Percentiles rank a stretch among this genome's conserved stretches.
Conservation (phyloP, 2,329 filamentous ascomycete species). For the Thelonectria rubi region DNA sequence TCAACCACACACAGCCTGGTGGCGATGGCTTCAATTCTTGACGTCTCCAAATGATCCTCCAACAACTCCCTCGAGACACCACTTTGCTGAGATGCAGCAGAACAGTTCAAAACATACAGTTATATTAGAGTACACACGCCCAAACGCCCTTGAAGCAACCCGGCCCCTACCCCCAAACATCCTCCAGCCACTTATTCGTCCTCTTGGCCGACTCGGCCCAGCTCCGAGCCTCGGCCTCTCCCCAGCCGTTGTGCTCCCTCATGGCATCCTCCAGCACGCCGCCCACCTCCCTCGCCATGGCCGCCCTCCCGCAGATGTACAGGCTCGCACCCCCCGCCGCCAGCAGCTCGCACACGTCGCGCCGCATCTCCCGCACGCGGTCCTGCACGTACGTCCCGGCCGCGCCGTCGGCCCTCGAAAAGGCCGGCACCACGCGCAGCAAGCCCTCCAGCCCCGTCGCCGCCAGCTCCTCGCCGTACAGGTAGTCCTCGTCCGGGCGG, state of each 20-base stretch:
- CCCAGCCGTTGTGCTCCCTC: slow-evolving; percentile 47
- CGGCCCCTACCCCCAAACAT: slow-evolving; percentile 61
- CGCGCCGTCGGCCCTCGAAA: slow-evolving; percentile 26
- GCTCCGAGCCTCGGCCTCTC: slow-evolving; percentile 51
- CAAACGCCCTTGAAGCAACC: too few relatives aligned
- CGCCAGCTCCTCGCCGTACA: slow-evolving; percentile 59
- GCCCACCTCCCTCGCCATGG: slow-evolving; percentile 56
- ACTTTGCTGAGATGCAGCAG: too few relatives aligned
- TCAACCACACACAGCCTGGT: too few relatives aligned
- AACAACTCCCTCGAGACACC: too few relatives aligned
- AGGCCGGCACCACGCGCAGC: slow-evolving; percentile 33
- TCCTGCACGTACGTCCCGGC: slow-evolving; percentile 51
- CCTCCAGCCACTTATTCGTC: slow-evolving; percentile 61
- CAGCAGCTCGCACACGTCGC: slow-evolving; percentile 44
- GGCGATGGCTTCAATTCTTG: too few relatives aligned
- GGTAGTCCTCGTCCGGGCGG: slow-evolving; percentile 58
- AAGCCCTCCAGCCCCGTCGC: slow-evolving; percentile 29
- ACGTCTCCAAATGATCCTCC: too few relatives aligned
- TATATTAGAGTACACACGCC: too few relatives aligned
- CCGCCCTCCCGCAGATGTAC: slow-evolving; percentile 54
- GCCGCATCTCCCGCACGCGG: slow-evolving; percentile 44
- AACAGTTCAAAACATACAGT: too few relatives aligned
- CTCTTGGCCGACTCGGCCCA: slow-evolving; percentile 60
- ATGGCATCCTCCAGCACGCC: slow-evolving; percentile 50
- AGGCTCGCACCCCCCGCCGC: slow-evolving; percentile 48